Evolutionary conservation across 139 green algal genomes (phyloP), one percentile per base, ranked within the genome.

Genomic region (Eudorina sp.): DNA sequence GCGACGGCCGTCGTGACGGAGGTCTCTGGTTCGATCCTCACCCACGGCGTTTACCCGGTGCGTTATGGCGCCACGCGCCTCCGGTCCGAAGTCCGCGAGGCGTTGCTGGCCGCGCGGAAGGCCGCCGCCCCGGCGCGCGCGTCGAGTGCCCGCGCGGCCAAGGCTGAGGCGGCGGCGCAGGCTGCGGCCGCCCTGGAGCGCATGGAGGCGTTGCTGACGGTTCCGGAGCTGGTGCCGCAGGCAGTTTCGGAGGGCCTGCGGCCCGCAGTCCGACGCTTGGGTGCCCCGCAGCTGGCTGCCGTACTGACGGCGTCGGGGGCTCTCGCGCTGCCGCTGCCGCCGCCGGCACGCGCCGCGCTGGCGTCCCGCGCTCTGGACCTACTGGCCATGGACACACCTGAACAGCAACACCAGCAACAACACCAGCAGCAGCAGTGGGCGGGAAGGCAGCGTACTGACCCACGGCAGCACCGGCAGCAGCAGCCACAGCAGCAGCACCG

Each of bases 291-390:
- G 53, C 23, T 83, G 76, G 76, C 53, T 51, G 46, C 76, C n/a
- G 31, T 83, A 31, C 76, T 83, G 76, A 51, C 76, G 76, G 76
- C 76, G 48, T 7, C 31, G 48, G 76, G 51, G 9, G 11, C 76
- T n/a, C 2, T n/a, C 51, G 51, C 51, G 51, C 36, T 69, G 31
- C 21, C 34, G 31, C 23, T 69, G 48, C 5, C 31, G 16, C 48
- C 76, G 0, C 14, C 40, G 6, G 76, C 14, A 8, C 43, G 18
- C 0, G 34, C n/a, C 34, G 41, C 51, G 53, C 36, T 83, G 31
- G 51, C 53, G 76, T 1, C 16, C 6, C 76, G 76, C 8, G 76
- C 76, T 34, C 34, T 83, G 36, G 34, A 83, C 14, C 76, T 83
- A 19, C 46, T 83, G 76, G 48, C 46, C 18, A n/a, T 41, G 0